Evolutionary conservation across 2,329 filamentous ascomycete species (phyloP), one percentile per base, ranked within the genome.

Genomic region (Aspergillus ochraceoroseus): DNA sequence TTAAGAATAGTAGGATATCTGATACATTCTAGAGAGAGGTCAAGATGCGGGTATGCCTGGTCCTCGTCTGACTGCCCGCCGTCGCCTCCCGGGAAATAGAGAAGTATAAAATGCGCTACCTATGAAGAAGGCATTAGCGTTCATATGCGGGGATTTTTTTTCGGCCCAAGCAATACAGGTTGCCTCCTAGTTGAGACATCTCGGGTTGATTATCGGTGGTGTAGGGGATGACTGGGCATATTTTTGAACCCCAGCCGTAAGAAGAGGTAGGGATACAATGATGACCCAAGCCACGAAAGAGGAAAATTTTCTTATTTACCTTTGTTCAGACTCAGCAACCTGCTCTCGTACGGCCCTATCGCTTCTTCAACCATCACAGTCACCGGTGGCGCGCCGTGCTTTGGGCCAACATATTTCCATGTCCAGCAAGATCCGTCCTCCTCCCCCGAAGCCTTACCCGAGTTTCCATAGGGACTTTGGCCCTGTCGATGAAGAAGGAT

Each of bases 321-420:
- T 30, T 30, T 30, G 17, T 30, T 30, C 28, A 30, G 6, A 17
- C 28, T n/a, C 4, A 30, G 28, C 28, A 30, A 30, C 11, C 28
- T n/a, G 13, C 28, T 30, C 11, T 30, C 28, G 17, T 30, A 30
- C 28, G 28, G 13, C 28, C 28, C 28, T 6, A 30, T 4, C 2
- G 28, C 12, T 14, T 30, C 28, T 14, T 30, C 28, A 30, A 30
- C 28, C 28, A 30, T 30, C 6, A 30, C 14, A 30, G 28, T 30
- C 28, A 30, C 28, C 12, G 28, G 28, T 7, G 28, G 28, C 13
- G 28, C 28, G 13, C 28, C 28, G 7, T 11, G 12, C 28, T 30
- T 30, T 3, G 28, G 28, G 5, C 28, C 28, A 5, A 30, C 28
- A 17, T 30, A 30, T 30, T 30, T 17, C 28, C 28, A 30, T 6